These are phyloP conservation scores for Phytophthora quininea DNA, from an alignment of 352 stramenopile species.

Conservation along the genomic window DNA sequence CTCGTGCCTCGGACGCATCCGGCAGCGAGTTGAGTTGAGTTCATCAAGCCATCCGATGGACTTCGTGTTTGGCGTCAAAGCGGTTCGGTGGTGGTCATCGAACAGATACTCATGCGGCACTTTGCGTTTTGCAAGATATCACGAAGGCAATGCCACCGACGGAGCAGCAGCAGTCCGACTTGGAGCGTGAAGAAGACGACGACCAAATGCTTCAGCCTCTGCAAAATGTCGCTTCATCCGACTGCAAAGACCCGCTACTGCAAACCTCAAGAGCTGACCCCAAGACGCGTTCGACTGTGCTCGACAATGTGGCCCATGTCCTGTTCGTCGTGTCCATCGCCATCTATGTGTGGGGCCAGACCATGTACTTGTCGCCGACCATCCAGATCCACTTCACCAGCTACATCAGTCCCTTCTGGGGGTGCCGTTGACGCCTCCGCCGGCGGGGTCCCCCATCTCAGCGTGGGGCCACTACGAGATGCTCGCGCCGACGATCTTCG, in stretches of 20 bases:
- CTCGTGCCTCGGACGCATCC: constrained; percentile 31
- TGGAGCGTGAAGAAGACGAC: constrained; percentile 5
- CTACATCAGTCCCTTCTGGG: constrained; percentile 36
- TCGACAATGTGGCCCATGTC: constrained; percentile 35
- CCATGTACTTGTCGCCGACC: constrained; percentile 46
- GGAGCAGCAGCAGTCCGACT: constrained; percentile 11
- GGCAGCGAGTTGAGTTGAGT: background rate
- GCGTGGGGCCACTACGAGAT: constrained; percentile 58
- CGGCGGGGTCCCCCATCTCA: constrained; percentile 25
- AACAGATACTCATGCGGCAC: background rate
- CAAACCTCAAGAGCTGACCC: background rate
- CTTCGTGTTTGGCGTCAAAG: constrained; percentile 7
- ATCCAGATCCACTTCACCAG: constrained; percentile 39
- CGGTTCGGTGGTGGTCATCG: constrained; percentile 20
- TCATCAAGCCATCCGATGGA: constrained; percentile 25
- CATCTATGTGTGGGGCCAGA: constrained; percentile 47
- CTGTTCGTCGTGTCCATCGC: constrained; percentile 43
- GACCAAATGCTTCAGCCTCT: constrained; percentile 15
- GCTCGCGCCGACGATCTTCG: constrained; percentile 56
- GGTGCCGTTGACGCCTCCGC: constrained; percentile 35
- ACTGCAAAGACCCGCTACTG: constrained; percentile 7
- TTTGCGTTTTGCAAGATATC: constrained; percentile 11
- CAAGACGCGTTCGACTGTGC: constrained; percentile 1
- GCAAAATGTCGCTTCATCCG: constrained; percentile 7
- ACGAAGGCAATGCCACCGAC: constrained; percentile 19